phyloP scores from a whole-genome alignment of 148 eudicot genomes.

The Rhododendron mucronatum region DNA sequence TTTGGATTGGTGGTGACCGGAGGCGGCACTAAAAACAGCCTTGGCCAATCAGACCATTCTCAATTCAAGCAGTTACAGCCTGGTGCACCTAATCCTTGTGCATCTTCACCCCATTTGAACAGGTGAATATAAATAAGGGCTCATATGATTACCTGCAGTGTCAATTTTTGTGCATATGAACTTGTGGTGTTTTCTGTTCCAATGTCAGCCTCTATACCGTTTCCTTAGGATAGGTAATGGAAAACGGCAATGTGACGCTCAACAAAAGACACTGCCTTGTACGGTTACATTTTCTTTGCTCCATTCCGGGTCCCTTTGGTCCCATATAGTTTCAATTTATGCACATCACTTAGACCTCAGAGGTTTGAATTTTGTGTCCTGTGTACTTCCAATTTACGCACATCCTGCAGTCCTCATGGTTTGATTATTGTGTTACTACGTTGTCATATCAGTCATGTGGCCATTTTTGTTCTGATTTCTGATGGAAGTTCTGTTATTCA shows the following conservation, averaged over 20 bases:
- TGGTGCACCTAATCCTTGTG: constrained; percentile 20
- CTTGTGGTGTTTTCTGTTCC: background rate
- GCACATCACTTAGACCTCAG: background rate
- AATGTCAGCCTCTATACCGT: background rate
- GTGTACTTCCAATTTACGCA: background rate
- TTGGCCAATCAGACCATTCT: constrained; percentile 26
- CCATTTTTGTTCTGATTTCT: background rate
- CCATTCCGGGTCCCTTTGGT: background rate
- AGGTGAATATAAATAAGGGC: constrained; percentile 24
- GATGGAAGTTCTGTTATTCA: background rate
- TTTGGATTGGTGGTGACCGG: constrained; percentile 22
- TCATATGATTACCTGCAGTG: background rate
- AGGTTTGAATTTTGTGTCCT: background rate
- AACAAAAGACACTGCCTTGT: background rate
- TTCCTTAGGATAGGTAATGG: background rate
- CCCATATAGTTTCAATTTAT: background rate
- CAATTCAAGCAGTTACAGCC: constrained; percentile 33
- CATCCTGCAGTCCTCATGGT: background rate
- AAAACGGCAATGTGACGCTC: background rate
- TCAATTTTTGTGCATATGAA: background rate
- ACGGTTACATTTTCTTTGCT: background rate
- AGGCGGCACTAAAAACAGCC: constrained; percentile 24
- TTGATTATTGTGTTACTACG: background rate
- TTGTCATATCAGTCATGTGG: background rate
- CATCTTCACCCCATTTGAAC: constrained; percentile 25